Percentiles rank a stretch among this genome's conserved stretches.
phyloP scores from a whole-genome alignment of 1,284 basidiomycete species.

The Pascua sp. region DNA sequence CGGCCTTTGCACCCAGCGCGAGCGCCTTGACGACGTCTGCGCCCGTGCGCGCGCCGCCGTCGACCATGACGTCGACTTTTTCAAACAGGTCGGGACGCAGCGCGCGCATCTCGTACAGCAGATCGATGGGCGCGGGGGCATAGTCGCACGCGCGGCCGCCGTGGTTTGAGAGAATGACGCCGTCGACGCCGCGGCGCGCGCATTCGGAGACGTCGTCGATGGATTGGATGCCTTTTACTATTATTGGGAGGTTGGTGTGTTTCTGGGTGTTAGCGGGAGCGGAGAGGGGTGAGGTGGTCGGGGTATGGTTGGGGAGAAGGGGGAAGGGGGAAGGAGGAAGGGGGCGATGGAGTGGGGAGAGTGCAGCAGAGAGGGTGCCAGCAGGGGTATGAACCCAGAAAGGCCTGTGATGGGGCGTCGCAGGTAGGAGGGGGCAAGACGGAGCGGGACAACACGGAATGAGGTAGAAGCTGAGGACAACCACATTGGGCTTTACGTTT shows the following conservation, averaged over 20 bases:
- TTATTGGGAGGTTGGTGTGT: constrained; percentile 51
- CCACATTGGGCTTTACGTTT: no score
- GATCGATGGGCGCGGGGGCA: constrained; percentile 49
- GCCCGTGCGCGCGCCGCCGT: constrained; percentile 56
- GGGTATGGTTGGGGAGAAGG: no score
- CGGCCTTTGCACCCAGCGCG: constrained; percentile 57
- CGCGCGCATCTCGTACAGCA: constrained; percentile 52
- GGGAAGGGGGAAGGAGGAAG: no score
- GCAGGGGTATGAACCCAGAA: no score
- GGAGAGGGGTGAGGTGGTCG: no score
- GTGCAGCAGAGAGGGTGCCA: no score
- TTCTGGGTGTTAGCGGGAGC: no score
- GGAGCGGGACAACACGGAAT: no score
- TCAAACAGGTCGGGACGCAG: constrained; percentile 52
- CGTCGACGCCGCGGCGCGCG: constrained; percentile 53
- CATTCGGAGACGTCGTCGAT: constrained; percentile 56
- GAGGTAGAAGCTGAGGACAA: no score
- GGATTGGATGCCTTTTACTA: constrained; percentile 55
- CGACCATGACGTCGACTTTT: constrained; percentile 54
- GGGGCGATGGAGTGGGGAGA: no score
- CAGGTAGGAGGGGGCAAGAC: no score
- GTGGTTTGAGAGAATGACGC: constrained; percentile 47
- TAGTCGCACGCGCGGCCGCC: constrained; percentile 46
- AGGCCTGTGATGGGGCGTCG: no score
- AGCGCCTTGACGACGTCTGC: constrained; percentile 59